These are phyloP conservation scores for Aspergillus pseudonomiae DNA, from an alignment of 2,329 filamentous ascomycete species.

Conservation along the genomic window DNA sequence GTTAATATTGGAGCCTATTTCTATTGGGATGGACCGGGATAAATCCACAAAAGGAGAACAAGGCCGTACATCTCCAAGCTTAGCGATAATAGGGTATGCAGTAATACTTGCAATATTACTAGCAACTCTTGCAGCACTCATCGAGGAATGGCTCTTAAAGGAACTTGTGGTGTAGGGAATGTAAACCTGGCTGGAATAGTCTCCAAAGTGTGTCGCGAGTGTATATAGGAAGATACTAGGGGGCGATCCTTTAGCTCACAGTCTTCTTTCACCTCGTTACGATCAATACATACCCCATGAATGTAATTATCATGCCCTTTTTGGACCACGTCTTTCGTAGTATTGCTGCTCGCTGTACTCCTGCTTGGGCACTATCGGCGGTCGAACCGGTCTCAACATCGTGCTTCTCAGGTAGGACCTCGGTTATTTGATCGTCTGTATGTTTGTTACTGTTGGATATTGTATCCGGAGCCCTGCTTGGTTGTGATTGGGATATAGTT, in stretches of 20 bases:
- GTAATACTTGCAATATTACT: slow-evolving; percentile 27
- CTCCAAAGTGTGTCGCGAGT: slow-evolving; percentile 23
- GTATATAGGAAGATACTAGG: slow-evolving; percentile 25
- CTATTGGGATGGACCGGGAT: not conserved
- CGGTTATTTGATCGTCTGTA: not conserved
- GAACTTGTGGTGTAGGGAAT: slow-evolving; percentile 26
- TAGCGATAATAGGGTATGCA: slow-evolving; percentile 31
- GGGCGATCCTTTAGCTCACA: not conserved
- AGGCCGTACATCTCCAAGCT: slow-evolving; percentile 25
- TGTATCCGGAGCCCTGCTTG: not conserved
- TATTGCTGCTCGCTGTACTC: slow-evolving; percentile 24
- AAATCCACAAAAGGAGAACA: too few species aligned
- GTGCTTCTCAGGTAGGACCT: not conserved
- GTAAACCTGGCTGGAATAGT: slow-evolving; percentile 28
- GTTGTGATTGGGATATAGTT: not conserved
- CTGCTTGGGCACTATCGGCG: slow-evolving; percentile 19
- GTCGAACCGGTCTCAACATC: slow-evolving; percentile 12
- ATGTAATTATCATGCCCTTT: slow-evolving; percentile 21
- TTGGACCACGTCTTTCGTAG: slow-evolving; percentile 24
- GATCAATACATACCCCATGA: slow-evolving; percentile 13
- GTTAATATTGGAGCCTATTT: not conserved
- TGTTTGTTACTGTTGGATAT: not conserved
- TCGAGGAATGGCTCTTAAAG: slow-evolving; percentile 28
- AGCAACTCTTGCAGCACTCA: slow-evolving; percentile 27
- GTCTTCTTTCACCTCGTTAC: not conserved